These are phyloP conservation scores for Phoma sp. DNA, from an alignment of 2,329 filamentous ascomycete genomes.

Conservation along the genomic window DNA sequence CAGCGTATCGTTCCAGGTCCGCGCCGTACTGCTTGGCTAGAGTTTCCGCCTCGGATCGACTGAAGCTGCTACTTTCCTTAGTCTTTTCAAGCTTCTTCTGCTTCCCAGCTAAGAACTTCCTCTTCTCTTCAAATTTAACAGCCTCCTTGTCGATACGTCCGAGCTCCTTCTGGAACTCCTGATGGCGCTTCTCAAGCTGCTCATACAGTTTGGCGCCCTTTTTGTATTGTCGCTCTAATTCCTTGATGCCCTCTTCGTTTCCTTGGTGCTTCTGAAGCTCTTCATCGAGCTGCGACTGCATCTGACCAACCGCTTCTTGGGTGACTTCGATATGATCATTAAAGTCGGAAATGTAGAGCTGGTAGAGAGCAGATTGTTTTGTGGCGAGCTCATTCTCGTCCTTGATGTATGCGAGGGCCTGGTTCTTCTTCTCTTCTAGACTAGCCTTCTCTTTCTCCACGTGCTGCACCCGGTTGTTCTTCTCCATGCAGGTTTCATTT, in stretches of 20 bases:
- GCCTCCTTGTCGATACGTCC: constrained; percentile 93
- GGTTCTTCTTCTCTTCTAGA: constrained; percentile 95
- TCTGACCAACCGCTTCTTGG: constrained; percentile 86
- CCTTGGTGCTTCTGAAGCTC: constrained; percentile 93
- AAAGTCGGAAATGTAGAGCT: constrained; percentile 88
- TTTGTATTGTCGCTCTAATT: constrained; percentile 83
- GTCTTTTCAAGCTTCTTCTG: constrained; percentile 94
- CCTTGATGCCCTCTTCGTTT: constrained; percentile 86
- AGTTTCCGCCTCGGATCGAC: constrained; percentile 74
- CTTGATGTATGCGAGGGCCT: constrained; percentile 83
- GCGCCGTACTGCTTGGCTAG: constrained; percentile 77
- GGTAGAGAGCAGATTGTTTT: constrained; percentile 91
- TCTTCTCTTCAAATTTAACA: constrained; percentile 97
- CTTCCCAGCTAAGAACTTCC: constrained; percentile 89
- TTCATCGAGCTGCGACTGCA: constrained; percentile 82
- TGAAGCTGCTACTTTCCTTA: constrained; percentile 76
- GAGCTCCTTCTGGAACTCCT: constrained; percentile 82
- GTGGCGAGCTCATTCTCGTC: constrained; percentile 91
- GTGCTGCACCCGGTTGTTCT: constrained; percentile 92
- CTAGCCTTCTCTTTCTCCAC: constrained; percentile 96
- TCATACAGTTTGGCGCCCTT: constrained; percentile 84
- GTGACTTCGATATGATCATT: constrained; percentile 87
- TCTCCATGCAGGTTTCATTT: constrained; percentile 94
- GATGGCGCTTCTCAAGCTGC: constrained; percentile 78
- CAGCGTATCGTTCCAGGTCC: constrained; percentile 76